Evolutionary conservation across 805 yeast genomes (phyloP), one percentile per base, ranked within the genome.

Genomic region (Myxozyma lipomycoides): DNA sequence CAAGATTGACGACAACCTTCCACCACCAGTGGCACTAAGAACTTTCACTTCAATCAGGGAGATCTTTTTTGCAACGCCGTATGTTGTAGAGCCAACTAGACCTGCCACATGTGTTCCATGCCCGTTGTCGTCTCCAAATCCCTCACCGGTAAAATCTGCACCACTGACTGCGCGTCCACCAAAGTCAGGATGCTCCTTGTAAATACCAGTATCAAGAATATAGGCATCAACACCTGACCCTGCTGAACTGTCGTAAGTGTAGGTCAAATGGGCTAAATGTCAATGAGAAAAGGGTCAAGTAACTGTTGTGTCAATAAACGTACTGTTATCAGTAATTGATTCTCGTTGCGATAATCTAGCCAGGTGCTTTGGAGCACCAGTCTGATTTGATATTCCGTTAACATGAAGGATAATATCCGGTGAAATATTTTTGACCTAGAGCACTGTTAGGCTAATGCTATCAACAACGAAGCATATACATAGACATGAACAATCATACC

Each of bases 61-160:
- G 15, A 78, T 79, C 37, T 77, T 67, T 65, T 90, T 89, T 17
- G 95, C 87, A 2, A 87, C 93, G 4, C 97, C 97, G 69, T 73
- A 89, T 1, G 82, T 78, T 46, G 70, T 73, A 1, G 96, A 86
- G 0, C 91, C 96, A 48, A 87, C 77, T 10, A 87, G 71, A 2
- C 96, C 96, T 0, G 96, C 95, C 43, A 90, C 95, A 67, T 89
- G 96, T 1, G 96, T 87, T n/a, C 96, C 97, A 66, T 89, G 97
- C 0, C 96, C 96, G 60, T 83, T 82, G 7, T 69, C 69, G 64
- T 90, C 96, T 4, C 86, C 87, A 1, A 74, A 48, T 9, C 71
- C 72, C 36, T 70, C 73, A 2, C 65, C 66, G 0, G 81, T 75
- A 56, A 76, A 73, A 49, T 78, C 81, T 0, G 68, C 72, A 18